Evolutionary conservation across 495 filamentous ascomycete genomes (phyloP).

Genomic region (Aspergillus indologenus): DNA sequence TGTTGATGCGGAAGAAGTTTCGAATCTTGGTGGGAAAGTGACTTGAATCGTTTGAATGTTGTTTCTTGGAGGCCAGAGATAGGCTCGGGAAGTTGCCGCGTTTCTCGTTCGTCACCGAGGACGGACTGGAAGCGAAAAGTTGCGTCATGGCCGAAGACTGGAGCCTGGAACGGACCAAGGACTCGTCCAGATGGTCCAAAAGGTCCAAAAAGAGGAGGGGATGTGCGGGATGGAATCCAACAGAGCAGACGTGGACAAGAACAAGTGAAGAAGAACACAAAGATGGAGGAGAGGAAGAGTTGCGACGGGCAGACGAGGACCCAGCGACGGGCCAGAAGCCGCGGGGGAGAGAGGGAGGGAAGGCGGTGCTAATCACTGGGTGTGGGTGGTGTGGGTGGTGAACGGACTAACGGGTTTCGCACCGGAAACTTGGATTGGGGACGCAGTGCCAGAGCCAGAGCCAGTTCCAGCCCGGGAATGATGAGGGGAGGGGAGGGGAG

Average conservation of each 20-base stretch:
- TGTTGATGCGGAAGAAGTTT: constrained; percentile 98
- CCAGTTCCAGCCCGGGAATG: constrained; percentile 28
- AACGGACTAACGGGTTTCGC: background rate
- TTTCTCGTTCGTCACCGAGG: constrained; percentile 44
- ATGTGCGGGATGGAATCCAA: background rate
- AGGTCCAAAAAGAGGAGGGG: background rate
- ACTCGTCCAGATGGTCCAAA: background rate
- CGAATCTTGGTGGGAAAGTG: constrained; percentile 87
- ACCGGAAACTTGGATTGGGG: constrained; percentile 11
- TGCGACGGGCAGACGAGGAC: constrained; percentile 2
- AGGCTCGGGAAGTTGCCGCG: constrained; percentile 46
- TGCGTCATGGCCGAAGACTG: constrained; percentile 39
- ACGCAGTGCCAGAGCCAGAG: constrained; percentile 10
- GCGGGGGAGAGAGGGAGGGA: constrained; percentile 17
- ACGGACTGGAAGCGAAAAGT: constrained; percentile 44
- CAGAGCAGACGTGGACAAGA: background rate
- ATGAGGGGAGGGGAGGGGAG: constrained; percentile 17
- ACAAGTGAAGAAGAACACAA: background rate
- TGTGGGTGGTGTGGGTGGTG: too few relatives aligned
- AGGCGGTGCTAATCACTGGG: constrained; percentile 12
- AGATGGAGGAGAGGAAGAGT: background rate
- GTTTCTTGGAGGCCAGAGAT: constrained; percentile 48
- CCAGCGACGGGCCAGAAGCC: constrained; percentile 16
- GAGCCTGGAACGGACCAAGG: constrained; percentile 1
- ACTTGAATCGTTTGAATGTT: constrained; percentile 47